A percentile compares a stretch with the other conserved stretches of the same genome.
Evolutionary conservation across 73 alveolate species (phyloP).

Genomic region (Paramecium tetraurelia): DNA sequence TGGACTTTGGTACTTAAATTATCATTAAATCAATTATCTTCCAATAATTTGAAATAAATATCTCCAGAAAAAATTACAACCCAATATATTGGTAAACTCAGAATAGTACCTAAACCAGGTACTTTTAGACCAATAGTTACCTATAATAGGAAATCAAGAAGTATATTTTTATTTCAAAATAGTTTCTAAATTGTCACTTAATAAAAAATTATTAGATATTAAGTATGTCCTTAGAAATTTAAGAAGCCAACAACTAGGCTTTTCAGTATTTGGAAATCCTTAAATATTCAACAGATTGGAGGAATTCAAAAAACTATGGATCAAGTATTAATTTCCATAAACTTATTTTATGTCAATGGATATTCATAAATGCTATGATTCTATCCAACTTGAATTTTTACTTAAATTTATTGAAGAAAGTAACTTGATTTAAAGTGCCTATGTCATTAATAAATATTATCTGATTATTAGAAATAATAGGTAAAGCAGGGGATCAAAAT

Average conservation of each 20-base stretch:
- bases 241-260: slow-evolving; percentile 68
- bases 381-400: slow-evolving; percentile 65
- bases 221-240: slow-evolving; percentile 66
- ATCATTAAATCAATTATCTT: slow-evolving; percentile 20
- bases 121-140: slow-evolving; percentile 89
- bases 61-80: background rate
- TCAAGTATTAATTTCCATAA: slow-evolving; percentile 60
- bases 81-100: slow-evolving; percentile 72
- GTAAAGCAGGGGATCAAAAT: background rate
- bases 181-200: slow-evolving; percentile 39
- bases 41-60: background rate
- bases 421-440: slow-evolving; percentile 57
- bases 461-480: slow-evolving; percentile 48
- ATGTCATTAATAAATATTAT: slow-evolving; percentile 51
- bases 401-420: slow-evolving; percentile 67
- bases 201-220: slow-evolving; percentile 58
- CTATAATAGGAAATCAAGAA: slow-evolving; percentile 66
- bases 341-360: slow-evolving; percentile 78
- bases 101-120: slow-evolving; percentile 80
- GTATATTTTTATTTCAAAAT: background rate
- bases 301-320: slow-evolving; percentile 73
- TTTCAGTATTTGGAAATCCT: slow-evolving; percentile 80
- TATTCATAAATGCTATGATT: slow-evolving; percentile 85
- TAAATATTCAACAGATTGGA: slow-evolving; percentile 76
- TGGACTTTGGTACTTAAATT: slow-evolving; percentile 73